Conservation (phyloP, 2,329 filamentous ascomycete genomes). For the Microcyclosporella mali region DNA sequence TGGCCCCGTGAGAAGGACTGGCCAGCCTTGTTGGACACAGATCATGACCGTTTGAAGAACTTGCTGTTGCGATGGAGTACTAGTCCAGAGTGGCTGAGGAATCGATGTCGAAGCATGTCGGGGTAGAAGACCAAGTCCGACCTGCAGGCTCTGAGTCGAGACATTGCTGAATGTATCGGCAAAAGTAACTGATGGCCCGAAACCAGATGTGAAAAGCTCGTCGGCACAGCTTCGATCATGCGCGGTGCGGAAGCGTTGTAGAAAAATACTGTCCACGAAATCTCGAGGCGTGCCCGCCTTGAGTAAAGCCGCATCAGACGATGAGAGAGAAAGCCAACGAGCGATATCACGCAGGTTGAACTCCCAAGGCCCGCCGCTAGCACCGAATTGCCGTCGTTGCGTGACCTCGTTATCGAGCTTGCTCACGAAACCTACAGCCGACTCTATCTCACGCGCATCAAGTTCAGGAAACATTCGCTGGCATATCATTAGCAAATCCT, state of each 20-base stretch:
- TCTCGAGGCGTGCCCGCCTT: slow-evolving; percentile 57
- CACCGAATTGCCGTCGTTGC: slow-evolving; percentile 48
- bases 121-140: slow-evolving; percentile 67
- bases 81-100: neutral
- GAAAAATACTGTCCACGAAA: slow-evolving; percentile 75
- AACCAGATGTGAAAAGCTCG: slow-evolving; percentile 60
- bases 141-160: slow-evolving; percentile 60
- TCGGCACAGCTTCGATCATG: slow-evolving; percentile 62
- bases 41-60: slow-evolving; percentile 82
- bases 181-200: slow-evolving; percentile 41
- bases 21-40: slow-evolving; percentile 79
- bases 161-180: slow-evolving; percentile 65
- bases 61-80: slow-evolving; percentile 48
- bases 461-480: slow-evolving; percentile 66
- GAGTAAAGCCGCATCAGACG: slow-evolving; percentile 55
- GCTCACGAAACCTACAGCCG: slow-evolving; percentile 73
- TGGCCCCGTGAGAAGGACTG: slow-evolving; percentile 79
- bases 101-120: slow-evolving; percentile 43
- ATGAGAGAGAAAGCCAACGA: slow-evolving; percentile 73
- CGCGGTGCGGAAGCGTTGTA: slow-evolving; percentile 75
- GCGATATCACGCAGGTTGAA: slow-evolving; percentile 89
- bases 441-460: slow-evolving; percentile 52
- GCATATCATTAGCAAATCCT: slow-evolving; percentile 79
- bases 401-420: slow-evolving; percentile 68
- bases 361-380: slow-evolving; percentile 76